A percentile compares a stretch with the other conserved stretches of the same genome.
Conservation (phyloP, 2,329 filamentous ascomycete species). For the Ophiosphaerella herpotricha region DNA sequence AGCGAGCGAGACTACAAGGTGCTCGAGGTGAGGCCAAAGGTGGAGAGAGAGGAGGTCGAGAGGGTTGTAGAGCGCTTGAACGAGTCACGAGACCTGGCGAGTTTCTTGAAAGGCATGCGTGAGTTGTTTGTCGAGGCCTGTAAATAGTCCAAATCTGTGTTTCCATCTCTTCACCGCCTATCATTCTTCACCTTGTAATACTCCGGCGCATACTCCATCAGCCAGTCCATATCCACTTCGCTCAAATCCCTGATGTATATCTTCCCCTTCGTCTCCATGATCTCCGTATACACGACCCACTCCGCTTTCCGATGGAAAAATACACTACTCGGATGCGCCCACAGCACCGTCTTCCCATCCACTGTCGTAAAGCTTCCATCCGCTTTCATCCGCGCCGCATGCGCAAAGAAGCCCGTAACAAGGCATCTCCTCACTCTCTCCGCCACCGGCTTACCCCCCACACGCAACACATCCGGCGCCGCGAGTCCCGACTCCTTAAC, state of each 20-base stretch:
- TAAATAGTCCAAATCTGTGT: conserved; percentile 41
- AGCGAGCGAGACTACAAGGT: conserved; percentile 84
- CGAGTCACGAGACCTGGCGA: conserved; percentile 73
- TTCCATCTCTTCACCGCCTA: conserved; percentile 2
- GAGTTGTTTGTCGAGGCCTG: conserved; percentile 69
- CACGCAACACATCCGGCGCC: conserved; percentile 42
- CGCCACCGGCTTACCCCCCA: conserved; percentile 56
- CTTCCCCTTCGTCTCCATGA: conserved; percentile 87
- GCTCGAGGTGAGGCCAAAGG: conserved; percentile 76
- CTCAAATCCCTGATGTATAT: conserved; percentile 88
- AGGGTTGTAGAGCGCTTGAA: conserved; percentile 78
- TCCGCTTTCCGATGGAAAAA: conserved; percentile 97
- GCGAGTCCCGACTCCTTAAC: conserved; percentile 61
- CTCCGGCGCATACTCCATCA: conserved; percentile 83
- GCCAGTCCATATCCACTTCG: conserved; percentile 92
- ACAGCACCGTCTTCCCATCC: conserved; percentile 74
- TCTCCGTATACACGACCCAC: conserved; percentile 94
- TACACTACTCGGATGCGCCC: conserved; percentile 88
- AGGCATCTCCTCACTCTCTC: conserved; percentile 84
- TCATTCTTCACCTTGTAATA: conserved; percentile 52
- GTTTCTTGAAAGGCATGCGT: conserved; percentile 80
- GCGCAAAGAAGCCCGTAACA: conserved; percentile 87
- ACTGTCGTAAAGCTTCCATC: conserved; percentile 89
- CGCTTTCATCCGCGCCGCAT: conserved; percentile 90
- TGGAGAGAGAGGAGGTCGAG: conserved; percentile 78